Percentiles rank a stretch among this genome's conserved stretches.
Conservation (phyloP, 768 basidiomycete genomes). For the Naganishia onofrii region DNA sequence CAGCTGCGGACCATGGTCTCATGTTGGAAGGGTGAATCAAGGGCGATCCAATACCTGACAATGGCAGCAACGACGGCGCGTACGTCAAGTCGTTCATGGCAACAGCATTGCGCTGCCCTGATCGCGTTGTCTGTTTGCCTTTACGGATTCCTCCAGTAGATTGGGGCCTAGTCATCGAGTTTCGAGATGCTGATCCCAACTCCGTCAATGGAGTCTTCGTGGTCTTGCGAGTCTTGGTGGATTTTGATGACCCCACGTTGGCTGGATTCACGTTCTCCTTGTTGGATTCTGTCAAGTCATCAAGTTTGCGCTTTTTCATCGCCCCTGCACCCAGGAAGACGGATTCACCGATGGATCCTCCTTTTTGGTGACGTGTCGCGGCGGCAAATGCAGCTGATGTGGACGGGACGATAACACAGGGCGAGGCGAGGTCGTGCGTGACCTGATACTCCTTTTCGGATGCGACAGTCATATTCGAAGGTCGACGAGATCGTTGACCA, state of each 20-base stretch:
- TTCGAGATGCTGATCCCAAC: neutral
- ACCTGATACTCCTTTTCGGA: neutral
- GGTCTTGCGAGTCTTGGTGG: neutral
- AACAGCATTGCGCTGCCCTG: neutral
- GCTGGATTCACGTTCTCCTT: conserved; percentile 12
- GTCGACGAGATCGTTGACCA: neutral
- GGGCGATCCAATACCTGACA: neutral
- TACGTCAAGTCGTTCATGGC: no score
- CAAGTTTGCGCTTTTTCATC: conserved; percentile 13
- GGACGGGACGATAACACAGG: conserved; percentile 10
- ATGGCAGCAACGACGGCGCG: neutral
- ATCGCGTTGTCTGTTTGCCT: neutral
- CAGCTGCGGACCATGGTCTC: conserved; percentile 6
- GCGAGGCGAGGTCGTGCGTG: conserved; percentile 3
- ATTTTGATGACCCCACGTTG: neutral
- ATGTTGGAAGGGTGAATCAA: neutral
- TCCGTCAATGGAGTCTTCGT: neutral
- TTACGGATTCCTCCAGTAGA: conserved; percentile 5
- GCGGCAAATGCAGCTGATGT: neutral
- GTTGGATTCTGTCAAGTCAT: conserved; percentile 2
- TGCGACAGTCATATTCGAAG: neutral
- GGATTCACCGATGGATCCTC: conserved; percentile 21
- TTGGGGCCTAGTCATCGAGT: neutral
- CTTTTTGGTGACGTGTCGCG: neutral
- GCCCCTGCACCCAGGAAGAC: conserved; percentile 13